These are phyloP conservation scores for Lithocarpus polystachyus DNA, from an alignment of 306 rosid species.

Conservation along the genomic window DNA sequence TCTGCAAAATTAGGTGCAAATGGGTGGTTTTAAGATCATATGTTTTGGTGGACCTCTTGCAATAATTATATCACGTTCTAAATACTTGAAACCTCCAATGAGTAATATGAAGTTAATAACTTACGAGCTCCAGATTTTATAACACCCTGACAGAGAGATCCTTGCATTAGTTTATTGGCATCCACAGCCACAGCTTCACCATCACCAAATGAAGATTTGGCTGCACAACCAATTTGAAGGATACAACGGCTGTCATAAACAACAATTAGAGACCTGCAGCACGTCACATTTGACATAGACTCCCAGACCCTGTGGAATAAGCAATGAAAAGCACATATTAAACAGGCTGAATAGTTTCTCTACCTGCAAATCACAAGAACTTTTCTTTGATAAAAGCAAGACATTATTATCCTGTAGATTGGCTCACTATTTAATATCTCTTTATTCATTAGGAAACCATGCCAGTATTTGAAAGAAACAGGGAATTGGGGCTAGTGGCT, in stretches of 20 bases:
- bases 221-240: slow-evolving; percentile 78
- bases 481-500: not conserved
- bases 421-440: not conserved
- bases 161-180: slow-evolving; percentile 59
- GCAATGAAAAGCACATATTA: slow-evolving; percentile 25
- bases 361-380: slow-evolving; percentile 1
- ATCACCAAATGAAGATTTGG: slow-evolving; percentile 43
- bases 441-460: not conserved
- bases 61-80: slow-evolving; percentile 3
- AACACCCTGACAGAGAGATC: slow-evolving; percentile 64
- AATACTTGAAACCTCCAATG: slow-evolving; percentile 11
- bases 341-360: slow-evolving; percentile 5
- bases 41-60: slow-evolving; percentile 8
- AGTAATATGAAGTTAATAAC: slow-evolving; percentile 33
- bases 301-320: slow-evolving; percentile 74
- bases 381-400: not conserved
- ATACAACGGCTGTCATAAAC: slow-evolving; percentile 64
- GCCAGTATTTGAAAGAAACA: not conserved
- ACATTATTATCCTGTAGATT: not conserved
- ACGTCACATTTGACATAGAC: slow-evolving; percentile 58
- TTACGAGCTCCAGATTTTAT: slow-evolving; percentile 82
- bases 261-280: slow-evolving; percentile 75
- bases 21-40: slow-evolving; percentile 12
- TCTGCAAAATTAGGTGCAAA: slow-evolving; percentile 42
- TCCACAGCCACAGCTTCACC: slow-evolving; percentile 67